A percentile compares a stretch with the other conserved stretches of the same genome.
Evolutionary conservation across 441 rosid genomes (phyloP).

Genomic region (Hura crepitans): DNA sequence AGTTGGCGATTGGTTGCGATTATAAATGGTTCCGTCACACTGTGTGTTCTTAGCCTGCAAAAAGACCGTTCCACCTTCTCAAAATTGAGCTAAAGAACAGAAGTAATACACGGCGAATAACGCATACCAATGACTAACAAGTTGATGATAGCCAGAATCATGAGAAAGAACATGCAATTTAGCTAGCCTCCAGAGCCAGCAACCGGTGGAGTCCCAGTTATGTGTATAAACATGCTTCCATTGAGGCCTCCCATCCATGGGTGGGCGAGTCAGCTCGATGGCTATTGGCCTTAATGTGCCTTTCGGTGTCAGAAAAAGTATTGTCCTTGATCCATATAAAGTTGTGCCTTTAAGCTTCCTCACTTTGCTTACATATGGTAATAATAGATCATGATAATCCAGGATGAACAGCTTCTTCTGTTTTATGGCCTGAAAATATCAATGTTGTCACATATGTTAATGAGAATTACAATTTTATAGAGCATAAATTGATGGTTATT

Average conservation of each 20-base stretch:
- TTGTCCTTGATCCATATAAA: slow-evolving; percentile 62
- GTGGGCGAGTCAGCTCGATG: slow-evolving; percentile 66
- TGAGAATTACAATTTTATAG: background rate
- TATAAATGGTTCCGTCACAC: slow-evolving; percentile 59
- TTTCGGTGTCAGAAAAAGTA: slow-evolving; percentile 53
- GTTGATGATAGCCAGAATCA: slow-evolving; percentile 67
- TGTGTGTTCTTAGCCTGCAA: slow-evolving; percentile 67
- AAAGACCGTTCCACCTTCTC: too few species aligned
- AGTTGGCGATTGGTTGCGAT: slow-evolving; percentile 67
- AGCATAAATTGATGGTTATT: background rate
- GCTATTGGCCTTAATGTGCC: slow-evolving; percentile 58
- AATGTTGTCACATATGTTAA: too few species aligned
- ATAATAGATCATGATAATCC: slow-evolving; percentile 65
- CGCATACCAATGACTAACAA: slow-evolving; percentile 57
- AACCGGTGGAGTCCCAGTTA: slow-evolving; percentile 39
- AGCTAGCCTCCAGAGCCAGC: slow-evolving; percentile 72
- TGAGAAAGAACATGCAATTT: slow-evolving; percentile 68
- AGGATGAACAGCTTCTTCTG: slow-evolving; percentile 55
- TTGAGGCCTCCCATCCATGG: slow-evolving; percentile 47
- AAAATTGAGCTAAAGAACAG: background rate
- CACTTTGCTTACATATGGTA: slow-evolving; percentile 65
- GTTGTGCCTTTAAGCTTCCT: slow-evolving; percentile 44
- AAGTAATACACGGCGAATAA: background rate
- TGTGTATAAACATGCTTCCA: slow-evolving; percentile 59
- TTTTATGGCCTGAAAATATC: slow-evolving; percentile 46